Conservation (phyloP, 108 stramenopile species). For the Schizochytrium sp. region DNA sequence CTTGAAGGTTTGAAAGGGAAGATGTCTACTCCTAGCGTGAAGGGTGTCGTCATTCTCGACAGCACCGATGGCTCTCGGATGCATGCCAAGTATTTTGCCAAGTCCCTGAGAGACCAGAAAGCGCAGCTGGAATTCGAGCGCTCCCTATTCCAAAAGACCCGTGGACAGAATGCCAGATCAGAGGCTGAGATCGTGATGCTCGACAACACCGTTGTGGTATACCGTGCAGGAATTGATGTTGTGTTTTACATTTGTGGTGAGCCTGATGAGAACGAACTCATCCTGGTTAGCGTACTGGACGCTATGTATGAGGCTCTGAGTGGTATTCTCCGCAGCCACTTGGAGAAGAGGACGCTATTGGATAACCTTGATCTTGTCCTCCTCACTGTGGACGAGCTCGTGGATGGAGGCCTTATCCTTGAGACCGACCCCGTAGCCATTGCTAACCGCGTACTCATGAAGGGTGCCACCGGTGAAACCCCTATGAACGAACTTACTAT, state of each 20-base stretch:
- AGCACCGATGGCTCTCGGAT: slow-evolving; percentile 21
- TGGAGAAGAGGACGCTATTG: slow-evolving; percentile 72
- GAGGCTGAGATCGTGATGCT: slow-evolving; percentile 70
- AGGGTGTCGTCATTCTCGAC: slow-evolving; percentile 44
- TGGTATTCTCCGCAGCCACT: slow-evolving; percentile 67
- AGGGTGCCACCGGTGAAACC: slow-evolving; percentile 63
- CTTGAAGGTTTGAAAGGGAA: background rate
- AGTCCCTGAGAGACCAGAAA: slow-evolving; percentile 4
- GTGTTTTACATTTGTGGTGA: slow-evolving; percentile 70
- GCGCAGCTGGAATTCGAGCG: slow-evolving; percentile 61
- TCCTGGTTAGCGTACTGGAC: slow-evolving; percentile 72
- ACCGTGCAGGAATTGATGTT: slow-evolving; percentile 70
- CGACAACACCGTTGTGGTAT: slow-evolving; percentile 71
- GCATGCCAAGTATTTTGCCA: slow-evolving; percentile 58
- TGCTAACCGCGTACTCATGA: slow-evolving; percentile 72
- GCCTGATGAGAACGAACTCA: slow-evolving; percentile 70
- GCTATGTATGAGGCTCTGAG: slow-evolving; percentile 70
- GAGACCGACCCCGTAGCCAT: slow-evolving; percentile 72
- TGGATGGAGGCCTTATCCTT: slow-evolving; percentile 71
- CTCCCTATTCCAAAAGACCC: slow-evolving; percentile 23
- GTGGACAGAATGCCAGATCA: slow-evolving; percentile 60
- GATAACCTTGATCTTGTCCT: slow-evolving; percentile 73
- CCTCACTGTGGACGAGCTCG: slow-evolving; percentile 74
- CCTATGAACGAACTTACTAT: slow-evolving; percentile 50
- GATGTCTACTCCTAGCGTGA: slow-evolving; percentile 53